Evolutionary conservation across 768 basidiomycete species (phyloP).

Genomic region (Lyophyllum atratum): DNA sequence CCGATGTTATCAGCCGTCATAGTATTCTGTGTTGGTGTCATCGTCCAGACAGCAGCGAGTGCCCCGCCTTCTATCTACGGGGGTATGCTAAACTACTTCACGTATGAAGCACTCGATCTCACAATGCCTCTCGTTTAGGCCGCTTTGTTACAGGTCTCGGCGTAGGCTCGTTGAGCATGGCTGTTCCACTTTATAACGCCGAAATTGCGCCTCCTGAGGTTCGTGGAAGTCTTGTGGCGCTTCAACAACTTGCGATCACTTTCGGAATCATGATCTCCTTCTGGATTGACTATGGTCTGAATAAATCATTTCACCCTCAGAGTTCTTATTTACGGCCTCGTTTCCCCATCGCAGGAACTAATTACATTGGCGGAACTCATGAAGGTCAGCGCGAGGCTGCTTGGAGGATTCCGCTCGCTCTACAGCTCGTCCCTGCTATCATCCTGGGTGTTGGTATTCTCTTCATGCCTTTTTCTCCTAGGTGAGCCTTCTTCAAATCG

Average conservation of each 20-base stretch:
- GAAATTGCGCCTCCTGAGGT: constrained; percentile 80
- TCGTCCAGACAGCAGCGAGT: constrained; percentile 67
- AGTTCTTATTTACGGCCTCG: constrained; percentile 24
- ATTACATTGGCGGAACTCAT: constrained; percentile 71
- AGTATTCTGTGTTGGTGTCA: constrained; percentile 70
- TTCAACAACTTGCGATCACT: constrained; percentile 82
- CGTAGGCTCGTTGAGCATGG: constrained; percentile 80
- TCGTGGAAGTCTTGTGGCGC: constrained; percentile 76
- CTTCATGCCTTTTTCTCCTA: constrained; percentile 81
- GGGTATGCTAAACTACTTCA: constrained; percentile 29
- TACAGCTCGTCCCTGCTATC: constrained; percentile 75
- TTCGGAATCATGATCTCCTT: constrained; percentile 74
- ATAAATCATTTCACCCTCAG: neutral
- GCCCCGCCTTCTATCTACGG: constrained; percentile 66
- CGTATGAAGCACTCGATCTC: constrained; percentile 15
- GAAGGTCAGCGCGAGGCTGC: constrained; percentile 61
- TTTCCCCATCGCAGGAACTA: constrained; percentile 56
- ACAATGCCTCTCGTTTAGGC: constrained; percentile 28
- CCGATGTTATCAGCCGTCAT: constrained; percentile 48
- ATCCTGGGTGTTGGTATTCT: constrained; percentile 70
- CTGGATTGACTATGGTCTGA: constrained; percentile 52
- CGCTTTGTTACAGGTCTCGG: constrained; percentile 81
- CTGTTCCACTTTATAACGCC: constrained; percentile 78
- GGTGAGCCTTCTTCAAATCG: constrained; percentile 34
- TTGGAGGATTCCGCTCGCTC: constrained; percentile 73